These are phyloP conservation scores for Aleurites moluccanus DNA, from an alignment of 441 rosid species.

Conservation along the genomic window DNA sequence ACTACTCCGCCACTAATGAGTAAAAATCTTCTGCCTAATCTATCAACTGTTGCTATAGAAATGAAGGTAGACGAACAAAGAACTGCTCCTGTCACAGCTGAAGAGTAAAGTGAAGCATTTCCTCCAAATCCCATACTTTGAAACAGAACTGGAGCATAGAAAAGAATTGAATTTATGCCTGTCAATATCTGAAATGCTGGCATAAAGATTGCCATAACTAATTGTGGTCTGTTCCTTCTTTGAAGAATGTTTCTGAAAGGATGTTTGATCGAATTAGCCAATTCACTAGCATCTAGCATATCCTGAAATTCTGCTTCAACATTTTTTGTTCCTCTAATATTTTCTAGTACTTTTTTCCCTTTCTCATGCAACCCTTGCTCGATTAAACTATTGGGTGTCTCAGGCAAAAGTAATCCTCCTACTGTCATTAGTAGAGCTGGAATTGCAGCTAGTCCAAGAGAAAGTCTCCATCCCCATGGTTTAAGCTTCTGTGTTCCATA, in stretches of 20 bases:
- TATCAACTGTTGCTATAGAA: constrained; percentile 72
- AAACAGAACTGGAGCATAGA: constrained; percentile 87
- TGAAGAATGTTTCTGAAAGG: constrained; percentile 76
- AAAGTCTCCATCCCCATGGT: constrained; percentile 95
- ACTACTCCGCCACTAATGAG: constrained; percentile 85
- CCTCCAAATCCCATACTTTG: constrained; percentile 81
- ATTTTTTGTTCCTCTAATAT: constrained; percentile 63
- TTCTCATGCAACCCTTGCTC: constrained; percentile 54
- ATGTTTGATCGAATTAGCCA: constrained; percentile 75
- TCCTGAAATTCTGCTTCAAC: constrained; percentile 81
- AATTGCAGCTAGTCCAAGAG: constrained; percentile 76
- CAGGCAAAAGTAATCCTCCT: constrained; percentile 70
- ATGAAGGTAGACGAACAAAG: constrained; percentile 68
- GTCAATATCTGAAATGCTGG: constrained; percentile 87
- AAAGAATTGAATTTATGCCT: constrained; percentile 88
- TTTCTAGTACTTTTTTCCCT: constrained; percentile 63
- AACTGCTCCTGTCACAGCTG: constrained; percentile 89
- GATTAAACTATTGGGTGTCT: constrained; percentile 87
- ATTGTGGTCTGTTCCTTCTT: constrained; percentile 68
- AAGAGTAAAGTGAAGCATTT: constrained; percentile 74
- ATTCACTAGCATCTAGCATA: constrained; percentile 74
- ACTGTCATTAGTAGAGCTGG: constrained; percentile 78
- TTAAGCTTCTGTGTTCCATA: constrained; percentile 72
- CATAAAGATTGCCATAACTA: constrained; percentile 77
- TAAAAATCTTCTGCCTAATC: constrained; percentile 63